These are phyloP conservation scores for Pezicula carpinea DNA, from an alignment of 2,329 filamentous ascomycete genomes.

Conservation along the genomic window DNA sequence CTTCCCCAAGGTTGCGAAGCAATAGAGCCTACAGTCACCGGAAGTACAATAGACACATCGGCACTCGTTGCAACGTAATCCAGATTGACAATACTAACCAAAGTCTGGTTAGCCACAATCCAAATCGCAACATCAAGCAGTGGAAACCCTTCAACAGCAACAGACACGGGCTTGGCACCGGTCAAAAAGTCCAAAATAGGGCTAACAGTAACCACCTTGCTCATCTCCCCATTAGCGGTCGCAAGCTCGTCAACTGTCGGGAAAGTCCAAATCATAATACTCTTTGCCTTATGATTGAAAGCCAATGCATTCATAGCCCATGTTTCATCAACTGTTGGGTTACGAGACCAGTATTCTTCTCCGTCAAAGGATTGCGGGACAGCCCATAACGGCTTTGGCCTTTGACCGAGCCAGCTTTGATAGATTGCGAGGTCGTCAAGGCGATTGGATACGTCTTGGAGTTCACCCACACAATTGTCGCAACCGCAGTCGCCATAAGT, in stretches of 20 bases:
- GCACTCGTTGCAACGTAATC: neutral
- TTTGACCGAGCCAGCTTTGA: constrained; percentile 14
- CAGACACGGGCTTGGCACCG: neutral
- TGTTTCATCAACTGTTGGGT: neutral
- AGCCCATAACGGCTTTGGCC: neutral
- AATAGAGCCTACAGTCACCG: neutral
- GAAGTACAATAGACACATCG: neutral
- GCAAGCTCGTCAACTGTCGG: neutral
- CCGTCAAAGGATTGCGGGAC: neutral
- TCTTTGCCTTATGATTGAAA: neutral
- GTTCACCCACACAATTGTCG: constrained; percentile 37
- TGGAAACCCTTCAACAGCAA: neutral
- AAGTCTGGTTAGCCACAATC: neutral
- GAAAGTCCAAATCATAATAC: constrained; percentile 1
- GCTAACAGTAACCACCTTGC: neutral
- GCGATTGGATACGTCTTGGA: constrained; percentile 40
- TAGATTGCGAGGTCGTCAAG: constrained; percentile 37
- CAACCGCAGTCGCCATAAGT: constrained; percentile 51
- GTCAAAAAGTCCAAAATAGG: neutral
- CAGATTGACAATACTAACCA: neutral
- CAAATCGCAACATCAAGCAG: neutral
- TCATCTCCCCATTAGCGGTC: neutral
- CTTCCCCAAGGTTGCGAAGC: neutral
- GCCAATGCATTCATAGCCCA: neutral
- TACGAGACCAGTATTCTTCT: neutral